Conservation (phyloP, 805 yeast genomes). For the Cyberlindnera veronae region DNA sequence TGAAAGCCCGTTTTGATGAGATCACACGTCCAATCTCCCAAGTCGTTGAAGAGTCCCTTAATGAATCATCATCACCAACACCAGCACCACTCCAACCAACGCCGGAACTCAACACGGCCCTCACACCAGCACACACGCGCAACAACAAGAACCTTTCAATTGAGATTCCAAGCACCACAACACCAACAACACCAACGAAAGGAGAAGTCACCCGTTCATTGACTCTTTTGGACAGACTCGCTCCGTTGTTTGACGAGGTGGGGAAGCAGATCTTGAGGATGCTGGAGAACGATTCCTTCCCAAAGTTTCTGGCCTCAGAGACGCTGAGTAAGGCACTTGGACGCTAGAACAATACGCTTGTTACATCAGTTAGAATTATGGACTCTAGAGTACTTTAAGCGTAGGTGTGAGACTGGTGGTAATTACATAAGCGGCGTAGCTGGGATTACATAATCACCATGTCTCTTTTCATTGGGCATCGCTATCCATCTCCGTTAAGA, state of each 20-base stretch:
- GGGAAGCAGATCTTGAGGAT: slow-evolving; percentile 47
- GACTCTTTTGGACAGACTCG: slow-evolving; percentile 34
- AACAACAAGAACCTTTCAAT: slow-evolving; percentile 23
- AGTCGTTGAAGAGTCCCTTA: not conserved
- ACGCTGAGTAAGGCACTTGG: slow-evolving; percentile 32
- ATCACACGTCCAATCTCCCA: slow-evolving; percentile 6
- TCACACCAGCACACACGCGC: slow-evolving; percentile 7
- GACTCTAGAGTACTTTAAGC: not conserved
- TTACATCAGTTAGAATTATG: no score
- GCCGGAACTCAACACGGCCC: not conserved
- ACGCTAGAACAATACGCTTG: no score
- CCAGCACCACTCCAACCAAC: not conserved
- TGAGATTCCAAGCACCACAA: slow-evolving; percentile 13
- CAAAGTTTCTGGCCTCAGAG: slow-evolving; percentile 55
- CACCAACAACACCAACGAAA: slow-evolving; percentile 32
- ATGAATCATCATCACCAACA: not conserved
- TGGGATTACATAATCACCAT: no score
- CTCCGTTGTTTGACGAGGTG: slow-evolving; percentile 46
- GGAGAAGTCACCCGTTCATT: slow-evolving; percentile 33
- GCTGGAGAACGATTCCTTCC: slow-evolving; percentile 72
- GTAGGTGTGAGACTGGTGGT: not conserved
- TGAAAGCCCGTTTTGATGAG: slow-evolving; percentile 17
- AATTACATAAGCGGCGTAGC: no score
- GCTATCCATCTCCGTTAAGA: no score
- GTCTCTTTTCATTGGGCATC: no score